Base-by-base conservation (phyloP, 2,329 filamentous ascomycete genomes). In the Claviceps pazoutovae region DNA sequence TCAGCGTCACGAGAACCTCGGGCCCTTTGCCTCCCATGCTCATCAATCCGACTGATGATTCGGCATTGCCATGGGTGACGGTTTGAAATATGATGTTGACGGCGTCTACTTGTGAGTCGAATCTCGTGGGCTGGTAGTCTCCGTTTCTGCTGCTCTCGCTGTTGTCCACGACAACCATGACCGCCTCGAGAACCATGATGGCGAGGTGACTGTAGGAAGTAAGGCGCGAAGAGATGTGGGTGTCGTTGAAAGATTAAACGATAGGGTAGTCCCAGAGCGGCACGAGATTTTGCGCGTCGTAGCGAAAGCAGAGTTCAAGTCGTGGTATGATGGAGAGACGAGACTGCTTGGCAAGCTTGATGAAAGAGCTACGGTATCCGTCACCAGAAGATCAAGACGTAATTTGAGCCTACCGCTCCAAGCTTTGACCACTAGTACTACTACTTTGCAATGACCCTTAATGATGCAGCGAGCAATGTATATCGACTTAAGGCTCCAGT, bases 131-230 rank as follows among this genome's bases (percentile, higher is more conserved):
- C 65, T 87, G 86, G 68, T 77, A 79, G 69, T 98, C 93, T 66
- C 94, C 93, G 72, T 98, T 98, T 67, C 93, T 83, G 75, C 88
- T 95, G 74, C 86, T 90, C 75, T 98, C 93, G 75, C 90, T 96
- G 78, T 97, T 98, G 79, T 98, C 93, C 64, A 97, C 88, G 78
- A 97, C 84, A 70, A 98, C 88, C 90, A 98, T 97, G 57, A 95
- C 94, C 74, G 93, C 94, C 83, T 98, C 93, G 71, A 98, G 84
- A 72, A 84, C 87, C 93, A 98, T 98, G 66, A 78, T 90, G 82
- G 69, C 71, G 69, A 69, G 69, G 62, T 57, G 56, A 56, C 54
- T 5, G 13, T 11, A 4, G 4, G 7, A 42, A 38, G 14, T 11
- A 23, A 11, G 6, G 44, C 34, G 23, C 46, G 8, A 26, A 16